Evolutionary conservation across 176 grass and related monocot genomes (phyloP).

Genomic region (Cymbopogon citratus): DNA sequence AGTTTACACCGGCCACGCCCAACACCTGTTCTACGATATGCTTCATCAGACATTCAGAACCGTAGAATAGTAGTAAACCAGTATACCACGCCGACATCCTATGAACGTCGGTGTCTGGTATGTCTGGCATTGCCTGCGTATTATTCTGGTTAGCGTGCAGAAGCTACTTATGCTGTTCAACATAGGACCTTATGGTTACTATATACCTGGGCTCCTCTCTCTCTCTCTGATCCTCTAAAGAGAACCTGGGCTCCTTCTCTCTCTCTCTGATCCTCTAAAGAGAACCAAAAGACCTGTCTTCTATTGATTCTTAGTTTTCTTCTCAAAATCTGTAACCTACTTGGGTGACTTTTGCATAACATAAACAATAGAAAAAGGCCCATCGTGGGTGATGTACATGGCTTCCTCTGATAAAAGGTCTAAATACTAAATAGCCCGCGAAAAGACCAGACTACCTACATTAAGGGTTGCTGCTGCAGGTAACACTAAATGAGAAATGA

Average conservation of each 20-base stretch:
- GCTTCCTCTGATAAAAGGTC: not conserved
- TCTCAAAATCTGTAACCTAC: not conserved
- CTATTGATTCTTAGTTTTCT: not conserved
- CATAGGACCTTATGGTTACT: not conserved
- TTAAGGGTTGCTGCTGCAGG: not conserved
- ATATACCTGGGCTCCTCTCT: not conserved
- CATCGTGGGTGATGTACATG: not conserved
- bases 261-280: not conserved
- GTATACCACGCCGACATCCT: not conserved
- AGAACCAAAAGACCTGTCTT: not conserved
- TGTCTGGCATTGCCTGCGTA: not conserved
- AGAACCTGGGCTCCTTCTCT: not conserved
- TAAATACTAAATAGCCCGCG: not conserved
- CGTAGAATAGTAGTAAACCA: not conserved
- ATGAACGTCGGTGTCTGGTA: not conserved
- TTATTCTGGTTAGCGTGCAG: not conserved
- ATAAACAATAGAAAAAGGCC: not conserved
- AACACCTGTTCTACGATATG: slow-evolving; percentile 25
- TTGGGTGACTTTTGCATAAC: not conserved
- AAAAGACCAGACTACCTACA: not conserved
- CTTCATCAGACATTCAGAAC: not conserved
- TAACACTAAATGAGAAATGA: not conserved
- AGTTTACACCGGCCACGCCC: not conserved
- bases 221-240: not conserved
- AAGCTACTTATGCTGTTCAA: not conserved